phyloP scores from a whole-genome alignment of 257 asterid genomes.

The Haberlea rhodopensis region DNA sequence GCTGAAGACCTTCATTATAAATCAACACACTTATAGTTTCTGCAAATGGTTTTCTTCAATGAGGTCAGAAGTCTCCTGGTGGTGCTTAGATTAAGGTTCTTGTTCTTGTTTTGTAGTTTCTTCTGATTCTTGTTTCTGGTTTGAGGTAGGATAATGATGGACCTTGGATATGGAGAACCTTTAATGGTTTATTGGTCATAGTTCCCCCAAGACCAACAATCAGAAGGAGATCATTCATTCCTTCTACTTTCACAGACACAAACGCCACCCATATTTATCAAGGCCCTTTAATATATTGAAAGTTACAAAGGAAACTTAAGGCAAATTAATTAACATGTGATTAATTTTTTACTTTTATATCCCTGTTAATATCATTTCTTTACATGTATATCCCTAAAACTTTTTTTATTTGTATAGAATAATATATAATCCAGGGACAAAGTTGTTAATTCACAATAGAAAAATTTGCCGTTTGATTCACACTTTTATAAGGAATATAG shows the following conservation, averaged over 20 bases:
- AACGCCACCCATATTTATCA: too few species aligned
- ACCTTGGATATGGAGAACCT: constrained; percentile 79
- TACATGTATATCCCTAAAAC: too few species aligned
- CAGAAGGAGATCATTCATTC: constrained; percentile 58
- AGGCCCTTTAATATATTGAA: too few species aligned
- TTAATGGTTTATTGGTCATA: constrained; percentile 79
- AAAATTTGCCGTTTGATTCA: too few species aligned
- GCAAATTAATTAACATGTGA: too few species aligned
- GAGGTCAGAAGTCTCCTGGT: constrained; percentile 24
- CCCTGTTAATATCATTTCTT: too few species aligned
- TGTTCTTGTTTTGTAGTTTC: constrained; percentile 35
- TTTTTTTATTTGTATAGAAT: too few species aligned
- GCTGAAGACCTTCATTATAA: constrained; percentile 24
- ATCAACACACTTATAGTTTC: constrained; percentile 27
- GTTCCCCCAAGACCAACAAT: constrained; percentile 75
- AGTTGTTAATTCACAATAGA: too few species aligned
- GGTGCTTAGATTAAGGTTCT: constrained; percentile 31
- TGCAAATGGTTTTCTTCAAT: constrained; percentile 29
- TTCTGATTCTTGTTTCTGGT: constrained; percentile 9
- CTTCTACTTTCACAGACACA: constrained; percentile 54
- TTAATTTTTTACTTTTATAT: too few species aligned
- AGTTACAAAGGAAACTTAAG: too few species aligned
- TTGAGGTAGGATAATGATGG: constrained; percentile 16
- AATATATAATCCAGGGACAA: too few species aligned
- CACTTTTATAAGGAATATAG: too few species aligned